Conservation (phyloP, 139 green algal genomes). For the Chlamydomonas sp. region DNA sequence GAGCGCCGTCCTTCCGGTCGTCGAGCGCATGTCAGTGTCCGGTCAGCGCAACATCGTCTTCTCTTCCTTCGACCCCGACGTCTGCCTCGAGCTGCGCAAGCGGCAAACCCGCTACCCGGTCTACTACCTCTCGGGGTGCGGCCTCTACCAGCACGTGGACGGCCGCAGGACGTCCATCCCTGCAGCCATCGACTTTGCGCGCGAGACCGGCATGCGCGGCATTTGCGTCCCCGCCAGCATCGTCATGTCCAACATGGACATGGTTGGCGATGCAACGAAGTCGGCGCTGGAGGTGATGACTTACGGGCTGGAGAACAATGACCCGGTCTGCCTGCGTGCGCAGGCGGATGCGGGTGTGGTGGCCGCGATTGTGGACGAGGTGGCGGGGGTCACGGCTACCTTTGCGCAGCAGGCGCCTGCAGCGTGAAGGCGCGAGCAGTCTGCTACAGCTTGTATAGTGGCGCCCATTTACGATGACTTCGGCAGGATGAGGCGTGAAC, state of each 20-base stretch:
- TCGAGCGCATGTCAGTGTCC: background rate
- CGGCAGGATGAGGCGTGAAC: too few relatives aligned
- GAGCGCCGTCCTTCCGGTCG: constrained; percentile 44
- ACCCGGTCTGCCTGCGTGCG: constrained; percentile 65
- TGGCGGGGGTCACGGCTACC: constrained; percentile 38
- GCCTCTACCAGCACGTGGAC: constrained; percentile 71
- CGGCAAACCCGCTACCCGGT: constrained; percentile 67
- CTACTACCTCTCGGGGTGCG: constrained; percentile 82
- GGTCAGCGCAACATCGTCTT: constrained; percentile 67
- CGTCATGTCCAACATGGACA: constrained; percentile 18
- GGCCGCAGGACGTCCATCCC: constrained; percentile 71
- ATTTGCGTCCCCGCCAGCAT: constrained; percentile 60
- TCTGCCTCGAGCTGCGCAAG: constrained; percentile 66
- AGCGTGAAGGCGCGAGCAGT: too few relatives aligned
- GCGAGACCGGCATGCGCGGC: constrained; percentile 61
- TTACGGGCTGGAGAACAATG: constrained; percentile 85
- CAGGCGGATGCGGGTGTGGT: constrained; percentile 78
- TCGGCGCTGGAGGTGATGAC: constrained; percentile 76
- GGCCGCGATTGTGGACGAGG: constrained; percentile 84
- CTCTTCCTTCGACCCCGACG: constrained; percentile 89
- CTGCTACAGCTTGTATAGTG: too few relatives aligned
- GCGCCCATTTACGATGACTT: too few relatives aligned
- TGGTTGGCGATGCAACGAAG: constrained; percentile 46
- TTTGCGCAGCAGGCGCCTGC: background rate
- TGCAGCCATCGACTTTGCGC: constrained; percentile 74